phyloP scores from a whole-genome alignment of 495 filamentous ascomycete genomes.

The Aspergillus diversus region DNA sequence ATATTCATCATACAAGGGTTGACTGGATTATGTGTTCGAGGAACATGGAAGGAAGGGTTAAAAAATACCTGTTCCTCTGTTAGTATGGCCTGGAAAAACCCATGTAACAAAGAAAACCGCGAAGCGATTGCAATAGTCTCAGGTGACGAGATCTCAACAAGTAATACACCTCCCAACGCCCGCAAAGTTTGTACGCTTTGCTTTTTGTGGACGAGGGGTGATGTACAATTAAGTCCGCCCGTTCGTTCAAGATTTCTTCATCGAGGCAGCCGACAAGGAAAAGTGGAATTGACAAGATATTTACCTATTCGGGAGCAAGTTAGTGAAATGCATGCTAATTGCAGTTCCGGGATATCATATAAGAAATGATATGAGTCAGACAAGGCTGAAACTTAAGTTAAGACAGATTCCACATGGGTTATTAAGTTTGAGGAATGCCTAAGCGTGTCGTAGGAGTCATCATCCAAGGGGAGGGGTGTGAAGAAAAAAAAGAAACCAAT shows the following conservation, averaged over 20 bases:
- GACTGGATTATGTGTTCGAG: slow-evolving; percentile 35
- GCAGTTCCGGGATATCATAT: slow-evolving; percentile 29
- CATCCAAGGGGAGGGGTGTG: slow-evolving; percentile 51
- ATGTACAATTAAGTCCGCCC: slow-evolving; percentile 94
- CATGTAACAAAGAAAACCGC: slow-evolving; percentile 11
- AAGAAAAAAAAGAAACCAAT: slow-evolving; percentile 8
- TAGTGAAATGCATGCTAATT: slow-evolving; percentile 42
- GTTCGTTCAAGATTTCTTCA: slow-evolving; percentile 97
- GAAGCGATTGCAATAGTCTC: slow-evolving; percentile 53
- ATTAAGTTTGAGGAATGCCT: slow-evolving; percentile 99
- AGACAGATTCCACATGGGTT: slow-evolving; percentile 83
- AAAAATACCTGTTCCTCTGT: slow-evolving; percentile 35
- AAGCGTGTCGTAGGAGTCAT: slow-evolving; percentile 85
- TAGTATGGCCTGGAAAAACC: slow-evolving; percentile 22
- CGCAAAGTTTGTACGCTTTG: slow-evolving; percentile 89
- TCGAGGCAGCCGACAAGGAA: slow-evolving; percentile 43
- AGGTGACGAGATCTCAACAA: slow-evolving; percentile 99
- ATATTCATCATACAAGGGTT: slow-evolving; percentile 67
- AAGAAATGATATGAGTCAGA: slow-evolving; percentile 64
- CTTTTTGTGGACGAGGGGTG: slow-evolving; percentile 62
- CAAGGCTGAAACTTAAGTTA: slow-evolving; percentile 95
- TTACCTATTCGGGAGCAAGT: slow-evolving; percentile 56
- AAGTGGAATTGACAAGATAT: slow-evolving; percentile 36
- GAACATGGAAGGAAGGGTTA: slow-evolving; percentile 15
- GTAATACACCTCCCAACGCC: slow-evolving; percentile 68